Evolutionary conservation across 1,284 basidiomycete genomes (phyloP), one percentile per base, ranked within the genome.

Genomic region (Cryptococcus sp.): DNA sequence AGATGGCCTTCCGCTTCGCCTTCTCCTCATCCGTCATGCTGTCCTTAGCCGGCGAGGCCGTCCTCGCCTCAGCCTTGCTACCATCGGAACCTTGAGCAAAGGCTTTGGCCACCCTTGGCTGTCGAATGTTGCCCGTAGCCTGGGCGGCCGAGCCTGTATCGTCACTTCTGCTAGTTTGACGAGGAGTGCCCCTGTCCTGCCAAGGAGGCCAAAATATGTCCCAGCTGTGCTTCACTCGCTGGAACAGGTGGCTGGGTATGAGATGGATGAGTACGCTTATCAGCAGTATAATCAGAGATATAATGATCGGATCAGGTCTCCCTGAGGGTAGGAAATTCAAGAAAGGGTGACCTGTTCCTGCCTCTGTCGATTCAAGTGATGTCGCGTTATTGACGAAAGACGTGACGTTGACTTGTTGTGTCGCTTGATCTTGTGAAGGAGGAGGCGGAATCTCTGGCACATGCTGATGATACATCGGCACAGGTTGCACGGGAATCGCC

Each of bases 201-300:
- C 65, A 65, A 10, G 61, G 63, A n/a, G 63, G 62, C 61, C 65
- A 62, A 42, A 65, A 61, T 1, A 63, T 13, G 28, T 55, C 23
- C 65, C 65, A 67, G 2, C 56, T 62, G 11, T 48, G 49, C 25
- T 47, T 59, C 21, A 64, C 21, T 9, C 59, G 42, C 14, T 7
- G 40, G 31, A 47, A 53, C 5, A 55, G 19, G 13, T 60, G 50
- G 2, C 18, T n/a, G 4, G 59, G 57, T 4, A 62, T 25, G 19
- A 59, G 22, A 31, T 59, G 31, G 2, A 53, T n/a, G 3, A 49
- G 21, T 7, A 62, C 18, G 32, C 64, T 62, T 23, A 62, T 21
- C 10, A 47, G 22, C 25, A 61, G 28, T 7, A 61, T 42, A 16
- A 55, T n/a, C 7, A 56, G 39, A 13, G 49, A 49, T 14, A 56